A percentile compares a stretch with the other conserved stretches of the same genome.
phyloP scores from a whole-genome alignment of 176 grass and related monocot genomes.

The Carex parvula region DNA sequence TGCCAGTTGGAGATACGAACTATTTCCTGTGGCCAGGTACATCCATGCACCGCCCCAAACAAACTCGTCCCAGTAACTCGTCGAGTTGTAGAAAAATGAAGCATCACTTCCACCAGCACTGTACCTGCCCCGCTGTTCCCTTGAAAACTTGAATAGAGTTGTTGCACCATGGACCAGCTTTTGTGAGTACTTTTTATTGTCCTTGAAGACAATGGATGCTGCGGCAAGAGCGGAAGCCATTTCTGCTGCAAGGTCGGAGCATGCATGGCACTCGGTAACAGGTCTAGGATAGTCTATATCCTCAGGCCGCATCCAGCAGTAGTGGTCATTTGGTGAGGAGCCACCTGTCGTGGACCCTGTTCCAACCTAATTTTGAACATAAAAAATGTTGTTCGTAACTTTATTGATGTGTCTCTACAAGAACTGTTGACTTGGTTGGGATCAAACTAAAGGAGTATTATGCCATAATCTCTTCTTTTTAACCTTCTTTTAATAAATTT shows the following conservation, averaged over 20 bases:
- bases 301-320: conserved; percentile 96
- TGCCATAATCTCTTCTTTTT: background rate
- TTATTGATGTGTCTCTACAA: background rate
- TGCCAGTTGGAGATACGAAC: conserved; percentile 53
- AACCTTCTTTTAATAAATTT: background rate
- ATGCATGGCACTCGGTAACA: conserved; percentile 56
- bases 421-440: background rate
- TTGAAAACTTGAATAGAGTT: conserved; percentile 76
- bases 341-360: conserved; percentile 38
- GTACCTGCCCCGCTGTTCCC: conserved; percentile 50
- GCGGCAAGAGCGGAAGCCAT: conserved; percentile 78
- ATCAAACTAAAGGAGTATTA: background rate
- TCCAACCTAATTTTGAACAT: conserved; percentile 53
- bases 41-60: conserved; percentile 92
- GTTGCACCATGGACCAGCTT: conserved; percentile 87
- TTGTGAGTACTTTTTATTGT: conserved; percentile 84
- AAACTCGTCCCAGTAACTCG: conserved; percentile 80
- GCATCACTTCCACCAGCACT: conserved; percentile 50
- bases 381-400: background rate
- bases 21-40: conserved; percentile 91
- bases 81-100: conserved; percentile 85
- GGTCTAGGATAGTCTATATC: conserved; percentile 77
- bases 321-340: conserved; percentile 67
- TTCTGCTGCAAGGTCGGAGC: conserved; percentile 78
- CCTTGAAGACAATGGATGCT: conserved; percentile 96